A percentile compares a stretch with the other conserved stretches of the same genome.
Conservation (phyloP, 306 rosid species). For the Quercus dentata region DNA sequence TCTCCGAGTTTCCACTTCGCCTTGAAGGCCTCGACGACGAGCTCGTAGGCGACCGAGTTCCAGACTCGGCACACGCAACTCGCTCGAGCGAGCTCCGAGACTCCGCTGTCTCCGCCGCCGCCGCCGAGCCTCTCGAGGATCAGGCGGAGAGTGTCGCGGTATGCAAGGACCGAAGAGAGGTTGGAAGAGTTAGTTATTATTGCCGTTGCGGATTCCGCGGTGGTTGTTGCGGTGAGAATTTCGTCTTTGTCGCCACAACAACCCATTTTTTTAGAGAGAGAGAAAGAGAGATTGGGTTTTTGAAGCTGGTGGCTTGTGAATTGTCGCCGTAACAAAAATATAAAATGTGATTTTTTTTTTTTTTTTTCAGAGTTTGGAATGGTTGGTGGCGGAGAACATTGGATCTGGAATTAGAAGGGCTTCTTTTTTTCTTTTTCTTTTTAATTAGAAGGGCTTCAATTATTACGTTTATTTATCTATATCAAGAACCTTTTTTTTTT, state of each 20-base stretch:
- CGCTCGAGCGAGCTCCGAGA: conserved; percentile 72
- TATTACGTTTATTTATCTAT: no score
- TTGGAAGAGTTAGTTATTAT: conserved; percentile 57
- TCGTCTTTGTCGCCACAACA: conserved; percentile 65
- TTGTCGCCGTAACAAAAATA: no score
- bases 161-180: conserved; percentile 54
- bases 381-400: no score
- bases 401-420: no score
- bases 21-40: conserved; percentile 48
- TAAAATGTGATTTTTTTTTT: no score
- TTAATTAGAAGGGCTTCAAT: no score
- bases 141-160: conserved; percentile 74
- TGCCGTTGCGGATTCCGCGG: not conserved
- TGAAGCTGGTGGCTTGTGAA: no score
- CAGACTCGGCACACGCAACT: conserved; percentile 84
- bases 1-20: conserved; percentile 70
- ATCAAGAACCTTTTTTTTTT: no score
- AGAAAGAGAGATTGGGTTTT: not conserved
- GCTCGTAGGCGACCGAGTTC: conserved; percentile 79
- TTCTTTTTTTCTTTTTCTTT: no score
- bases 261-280: conserved; percentile 29
- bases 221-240: conserved; percentile 19
- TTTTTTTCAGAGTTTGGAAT: not conserved
- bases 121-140: conserved; percentile 69
- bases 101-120: not conserved